A percentile compares a stretch with the other conserved stretches of the same genome.
Evolutionary conservation across 805 yeast genomes (phyloP).

Genomic region (Wickerhamomyces canadensis): DNA sequence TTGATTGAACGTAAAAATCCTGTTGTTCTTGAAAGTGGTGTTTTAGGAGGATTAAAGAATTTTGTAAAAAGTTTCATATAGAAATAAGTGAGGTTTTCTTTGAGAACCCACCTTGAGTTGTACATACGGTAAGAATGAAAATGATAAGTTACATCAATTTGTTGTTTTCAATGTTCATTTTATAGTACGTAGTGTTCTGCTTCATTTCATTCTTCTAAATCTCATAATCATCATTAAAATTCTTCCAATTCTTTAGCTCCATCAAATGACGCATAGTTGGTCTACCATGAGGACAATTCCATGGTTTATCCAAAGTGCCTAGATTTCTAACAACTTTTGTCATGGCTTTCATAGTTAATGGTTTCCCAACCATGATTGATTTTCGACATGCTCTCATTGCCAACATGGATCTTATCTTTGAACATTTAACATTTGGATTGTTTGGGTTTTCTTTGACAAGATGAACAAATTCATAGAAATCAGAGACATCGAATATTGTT

Average conservation of each 20-base stretch:
- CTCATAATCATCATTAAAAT: constrained; percentile 39
- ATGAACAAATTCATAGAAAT: constrained; percentile 74
- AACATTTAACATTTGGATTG: constrained; percentile 46
- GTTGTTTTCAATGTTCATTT: no score
- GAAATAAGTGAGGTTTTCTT: no score
- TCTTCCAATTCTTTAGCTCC: constrained; percentile 44
- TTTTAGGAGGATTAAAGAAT: constrained; percentile 20
- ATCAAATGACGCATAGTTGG: constrained; percentile 93
- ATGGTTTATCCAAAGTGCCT: constrained; percentile 77
- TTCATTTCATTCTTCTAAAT: not conserved
- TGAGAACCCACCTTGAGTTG: no score
- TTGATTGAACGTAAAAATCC: not conserved
- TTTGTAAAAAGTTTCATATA: constrained; percentile 15
- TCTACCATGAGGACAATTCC: constrained; percentile 95
- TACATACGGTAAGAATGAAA: no score
- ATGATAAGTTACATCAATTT: no score
- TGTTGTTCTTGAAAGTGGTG: constrained; percentile 7
- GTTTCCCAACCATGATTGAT: constrained; percentile 90
- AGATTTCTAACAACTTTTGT: constrained; percentile 57
- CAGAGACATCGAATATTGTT: constrained; percentile 54
- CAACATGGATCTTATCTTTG: constrained; percentile 76
- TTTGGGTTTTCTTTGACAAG: constrained; percentile 54
- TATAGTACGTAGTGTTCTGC: no score
- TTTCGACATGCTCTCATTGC: constrained; percentile 95
- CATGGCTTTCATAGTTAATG: constrained; percentile 60